These are phyloP conservation scores for Hypocreales sp. DNA, from an alignment of 2,329 filamentous ascomycete species.

Conservation along the genomic window DNA sequence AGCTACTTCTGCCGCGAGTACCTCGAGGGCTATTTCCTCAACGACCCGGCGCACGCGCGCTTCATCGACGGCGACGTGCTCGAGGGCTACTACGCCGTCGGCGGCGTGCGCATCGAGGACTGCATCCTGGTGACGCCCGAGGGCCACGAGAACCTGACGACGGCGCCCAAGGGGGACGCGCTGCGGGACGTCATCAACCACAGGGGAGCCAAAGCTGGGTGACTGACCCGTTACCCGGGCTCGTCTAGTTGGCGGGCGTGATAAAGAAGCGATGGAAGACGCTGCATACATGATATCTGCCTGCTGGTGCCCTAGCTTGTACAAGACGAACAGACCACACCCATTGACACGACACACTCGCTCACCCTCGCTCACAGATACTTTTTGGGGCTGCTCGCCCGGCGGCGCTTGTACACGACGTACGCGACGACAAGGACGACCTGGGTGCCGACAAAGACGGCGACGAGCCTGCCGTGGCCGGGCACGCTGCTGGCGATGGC, in stretches of 20 bases:
- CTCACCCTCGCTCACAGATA: slow-evolving; percentile 60
- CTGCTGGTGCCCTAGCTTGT: too few species aligned
- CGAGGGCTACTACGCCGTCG: slow-evolving; percentile 58
- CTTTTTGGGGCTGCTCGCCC: slow-evolving; percentile 72
- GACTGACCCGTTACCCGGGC: too few species aligned
- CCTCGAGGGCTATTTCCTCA: slow-evolving; percentile 52
- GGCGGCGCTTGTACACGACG: slow-evolving; percentile 64
- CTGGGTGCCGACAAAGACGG: slow-evolving; percentile 62
- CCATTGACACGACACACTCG: too few species aligned
- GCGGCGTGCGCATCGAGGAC: slow-evolving; percentile 87
- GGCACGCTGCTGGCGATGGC: slow-evolving; percentile 31
- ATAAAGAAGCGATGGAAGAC: too few species aligned
- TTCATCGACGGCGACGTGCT: slow-evolving; percentile 53
- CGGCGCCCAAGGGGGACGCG: slow-evolving; percentile 61
- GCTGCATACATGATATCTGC: too few species aligned
- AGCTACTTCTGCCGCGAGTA: slow-evolving; percentile 65
- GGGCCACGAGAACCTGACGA: slow-evolving; percentile 73
- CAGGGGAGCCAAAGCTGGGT: too few species aligned
- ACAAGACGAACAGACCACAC: too few species aligned
- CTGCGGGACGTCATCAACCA: slow-evolving; percentile 45
- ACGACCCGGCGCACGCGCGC: slow-evolving; percentile 37
- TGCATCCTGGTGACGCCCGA: slow-evolving; percentile 66
- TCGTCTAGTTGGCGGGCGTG: too few species aligned
- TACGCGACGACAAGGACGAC: slow-evolving; percentile 53
- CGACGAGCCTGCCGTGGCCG: slow-evolving; percentile 40